These are phyloP conservation scores for Podila epicladia DNA, from an alignment of 192 early-diverging fungal genomes.

Conservation along the genomic window DNA sequence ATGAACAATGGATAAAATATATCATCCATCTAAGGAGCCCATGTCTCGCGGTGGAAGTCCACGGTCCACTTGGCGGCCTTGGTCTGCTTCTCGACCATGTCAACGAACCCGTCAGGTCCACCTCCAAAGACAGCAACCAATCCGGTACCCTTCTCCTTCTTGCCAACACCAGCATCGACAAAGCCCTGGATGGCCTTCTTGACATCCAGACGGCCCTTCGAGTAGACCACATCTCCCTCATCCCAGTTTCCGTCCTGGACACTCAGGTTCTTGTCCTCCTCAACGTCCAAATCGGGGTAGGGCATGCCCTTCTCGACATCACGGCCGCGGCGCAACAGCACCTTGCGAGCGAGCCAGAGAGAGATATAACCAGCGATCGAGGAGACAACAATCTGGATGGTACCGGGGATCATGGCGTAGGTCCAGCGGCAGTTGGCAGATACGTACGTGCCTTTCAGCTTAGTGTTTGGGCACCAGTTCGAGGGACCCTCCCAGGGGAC, in stretches of 20 bases:
- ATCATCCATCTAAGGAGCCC: slow-evolving; percentile 27
- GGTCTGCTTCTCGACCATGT: slow-evolving; percentile 46
- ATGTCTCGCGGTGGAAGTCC: slow-evolving; percentile 49
- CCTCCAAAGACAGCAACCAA: slow-evolving; percentile 50
- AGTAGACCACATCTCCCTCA: slow-evolving; percentile 48
- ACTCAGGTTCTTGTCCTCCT: slow-evolving; percentile 27
- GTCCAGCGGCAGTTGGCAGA: slow-evolving; percentile 39
- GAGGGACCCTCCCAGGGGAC: slow-evolving; percentile 37
- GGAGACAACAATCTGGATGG: slow-evolving; percentile 29
- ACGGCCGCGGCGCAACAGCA: slow-evolving; percentile 30
- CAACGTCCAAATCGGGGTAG: slow-evolving; percentile 24
- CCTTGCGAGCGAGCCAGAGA: slow-evolving; percentile 28
- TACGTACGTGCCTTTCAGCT: slow-evolving; percentile 19
- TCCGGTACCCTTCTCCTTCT: slow-evolving; percentile 35
- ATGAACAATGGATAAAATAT: too few relatives aligned
- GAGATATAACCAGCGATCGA: slow-evolving; percentile 43
- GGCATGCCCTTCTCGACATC: slow-evolving; percentile 43
- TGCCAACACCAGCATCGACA: slow-evolving; percentile 43
- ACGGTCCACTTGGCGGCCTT: slow-evolving; percentile 41
- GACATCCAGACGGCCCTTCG: slow-evolving; percentile 44
- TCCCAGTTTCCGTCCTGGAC: slow-evolving; percentile 52
- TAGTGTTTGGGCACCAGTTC: slow-evolving; percentile 32
- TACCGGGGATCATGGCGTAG: slow-evolving; percentile 42
- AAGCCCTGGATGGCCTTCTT: slow-evolving; percentile 46
- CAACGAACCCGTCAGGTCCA: slow-evolving; percentile 48